These are phyloP conservation scores for Exophiala bonariae DNA, from an alignment of 2,329 filamentous ascomycete species.

Conservation along the genomic window DNA sequence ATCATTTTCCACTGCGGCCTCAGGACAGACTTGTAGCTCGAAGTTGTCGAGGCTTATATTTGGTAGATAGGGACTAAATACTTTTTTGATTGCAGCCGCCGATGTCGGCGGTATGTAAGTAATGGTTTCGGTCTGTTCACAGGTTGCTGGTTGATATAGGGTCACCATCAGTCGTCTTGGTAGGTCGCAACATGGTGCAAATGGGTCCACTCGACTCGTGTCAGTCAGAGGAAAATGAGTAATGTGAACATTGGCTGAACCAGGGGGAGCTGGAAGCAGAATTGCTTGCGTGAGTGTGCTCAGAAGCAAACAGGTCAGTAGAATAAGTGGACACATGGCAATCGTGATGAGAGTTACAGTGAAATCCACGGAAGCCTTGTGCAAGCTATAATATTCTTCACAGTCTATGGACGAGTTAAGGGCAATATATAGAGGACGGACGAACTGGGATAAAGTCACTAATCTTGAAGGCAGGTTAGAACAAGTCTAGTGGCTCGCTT, in stretches of 20 bases:
- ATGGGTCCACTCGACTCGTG: conserved; percentile 10
- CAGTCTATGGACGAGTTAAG: background rate
- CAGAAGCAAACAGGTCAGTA: background rate
- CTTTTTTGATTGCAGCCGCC: conserved; percentile 26
- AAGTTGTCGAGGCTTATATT: conserved; percentile 31
- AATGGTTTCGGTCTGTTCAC: conserved; percentile 2
- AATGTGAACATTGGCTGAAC: conserved; percentile 10
- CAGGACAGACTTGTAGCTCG: conserved; percentile 8
- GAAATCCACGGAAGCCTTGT: background rate
- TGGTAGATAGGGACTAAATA: conserved; percentile 27
- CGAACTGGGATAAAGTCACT: background rate
- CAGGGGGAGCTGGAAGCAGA: conserved; percentile 3
- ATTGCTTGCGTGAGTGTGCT: background rate
- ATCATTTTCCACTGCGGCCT: conserved; percentile 14
- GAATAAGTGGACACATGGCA: background rate
- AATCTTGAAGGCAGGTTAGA: too few species aligned
- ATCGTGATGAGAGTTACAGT: background rate
- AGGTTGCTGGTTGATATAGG: conserved; percentile 14
- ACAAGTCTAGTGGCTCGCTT: too few species aligned
- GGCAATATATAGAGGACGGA: background rate
- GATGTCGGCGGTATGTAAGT: conserved; percentile 34
- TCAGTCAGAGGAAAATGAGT: conserved; percentile 12
- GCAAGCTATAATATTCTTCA: background rate
- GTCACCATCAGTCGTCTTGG: conserved; percentile 15
- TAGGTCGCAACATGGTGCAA: conserved; percentile 12